phyloP scores from a whole-genome alignment of 1,284 basidiomycete species.

The Rhodotorula sp. region DNA sequence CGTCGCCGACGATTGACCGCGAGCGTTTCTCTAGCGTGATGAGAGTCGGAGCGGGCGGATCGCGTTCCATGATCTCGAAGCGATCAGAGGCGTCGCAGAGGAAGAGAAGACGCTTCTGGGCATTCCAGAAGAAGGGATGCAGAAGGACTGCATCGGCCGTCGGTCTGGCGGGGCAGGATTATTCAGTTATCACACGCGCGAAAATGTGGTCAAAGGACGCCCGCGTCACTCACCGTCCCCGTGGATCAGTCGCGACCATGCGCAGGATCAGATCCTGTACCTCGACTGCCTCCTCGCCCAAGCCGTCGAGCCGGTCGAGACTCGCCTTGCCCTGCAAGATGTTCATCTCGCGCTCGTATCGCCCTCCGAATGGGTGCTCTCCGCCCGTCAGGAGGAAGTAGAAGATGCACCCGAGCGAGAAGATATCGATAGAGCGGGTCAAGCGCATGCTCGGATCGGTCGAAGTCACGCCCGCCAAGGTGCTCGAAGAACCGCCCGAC shows the following conservation, averaged over 20 bases:
- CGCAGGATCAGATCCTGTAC: slow-evolving; percentile 70
- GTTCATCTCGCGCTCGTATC: slow-evolving; percentile 86
- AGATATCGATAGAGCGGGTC: slow-evolving; percentile 91
- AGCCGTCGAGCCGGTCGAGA: slow-evolving; percentile 66
- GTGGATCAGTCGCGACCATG: slow-evolving; percentile 74
- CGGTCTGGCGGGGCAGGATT: slow-evolving; percentile 59
- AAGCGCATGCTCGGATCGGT: slow-evolving; percentile 61
- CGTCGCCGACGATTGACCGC: slow-evolving; percentile 61
- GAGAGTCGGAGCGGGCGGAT: slow-evolving; percentile 76
- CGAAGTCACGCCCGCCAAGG: slow-evolving; percentile 9
- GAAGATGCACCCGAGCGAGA: slow-evolving; percentile 87
- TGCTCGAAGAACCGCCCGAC: slow-evolving; percentile 26
- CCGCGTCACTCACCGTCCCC: slow-evolving; percentile 58
- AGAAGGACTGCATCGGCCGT: slow-evolving; percentile 79
- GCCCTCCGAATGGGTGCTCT: slow-evolving; percentile 83
- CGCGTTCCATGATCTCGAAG: slow-evolving; percentile 95
- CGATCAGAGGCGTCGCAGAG: slow-evolving; percentile 94
- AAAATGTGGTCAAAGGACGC: neutral
- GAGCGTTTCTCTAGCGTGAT: slow-evolving; percentile 72
- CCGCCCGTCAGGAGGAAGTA: slow-evolving; percentile 86
- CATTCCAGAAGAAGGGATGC: slow-evolving; percentile 97
- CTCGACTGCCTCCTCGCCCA: slow-evolving; percentile 88
- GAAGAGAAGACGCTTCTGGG: slow-evolving; percentile 80
- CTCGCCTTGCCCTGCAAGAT: slow-evolving; percentile 75
- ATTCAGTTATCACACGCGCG: slow-evolving; percentile 1